These are phyloP conservation scores for Leccinum subrobustum DNA, from an alignment of 1,284 basidiomycete species.

Conservation along the genomic window DNA sequence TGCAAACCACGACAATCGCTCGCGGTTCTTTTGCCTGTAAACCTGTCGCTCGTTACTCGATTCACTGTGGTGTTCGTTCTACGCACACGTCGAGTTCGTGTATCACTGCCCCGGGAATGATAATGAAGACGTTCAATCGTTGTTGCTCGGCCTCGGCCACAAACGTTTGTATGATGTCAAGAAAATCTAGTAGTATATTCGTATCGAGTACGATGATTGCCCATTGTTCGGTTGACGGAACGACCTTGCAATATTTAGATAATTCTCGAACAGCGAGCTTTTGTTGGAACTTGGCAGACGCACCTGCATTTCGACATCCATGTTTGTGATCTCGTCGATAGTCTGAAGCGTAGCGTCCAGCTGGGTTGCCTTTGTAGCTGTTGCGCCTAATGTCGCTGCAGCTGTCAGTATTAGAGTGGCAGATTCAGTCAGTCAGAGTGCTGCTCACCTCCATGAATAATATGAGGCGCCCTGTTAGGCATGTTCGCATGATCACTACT, in stretches of 20 bases:
- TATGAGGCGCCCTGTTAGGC: not conserved
- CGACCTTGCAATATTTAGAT: slow-evolving; percentile 29
- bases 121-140: slow-evolving; percentile 49
- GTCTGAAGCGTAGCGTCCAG: slow-evolving; percentile 41
- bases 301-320: slow-evolving; percentile 72
- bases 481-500: not conserved
- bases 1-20: slow-evolving; percentile 62
- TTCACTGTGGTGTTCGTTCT: not conserved
- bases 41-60: slow-evolving; percentile 5
- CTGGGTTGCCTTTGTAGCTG: slow-evolving; percentile 10
- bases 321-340: slow-evolving; percentile 53
- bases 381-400: not conserved
- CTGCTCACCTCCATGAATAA: slow-evolving; percentile 11
- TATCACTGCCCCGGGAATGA: slow-evolving; percentile 71
- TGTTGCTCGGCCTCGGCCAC: slow-evolving; percentile 55
- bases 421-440: not conserved
- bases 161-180: slow-evolving; percentile 62
- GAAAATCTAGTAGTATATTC: slow-evolving; percentile 66
- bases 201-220: slow-evolving; percentile 67
- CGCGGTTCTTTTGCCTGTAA: slow-evolving; percentile 61
- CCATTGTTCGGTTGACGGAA: slow-evolving; percentile 37
- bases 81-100: slow-evolving; percentile 70
- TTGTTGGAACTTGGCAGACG: not conserved
- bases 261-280: not conserved
- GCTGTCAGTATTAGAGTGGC: not conserved